A percentile compares a stretch with the other conserved stretches of the same genome.
phyloP scores from a whole-genome alignment of 1,284 basidiomycete species.

The Xanthoconium separans region DNA sequence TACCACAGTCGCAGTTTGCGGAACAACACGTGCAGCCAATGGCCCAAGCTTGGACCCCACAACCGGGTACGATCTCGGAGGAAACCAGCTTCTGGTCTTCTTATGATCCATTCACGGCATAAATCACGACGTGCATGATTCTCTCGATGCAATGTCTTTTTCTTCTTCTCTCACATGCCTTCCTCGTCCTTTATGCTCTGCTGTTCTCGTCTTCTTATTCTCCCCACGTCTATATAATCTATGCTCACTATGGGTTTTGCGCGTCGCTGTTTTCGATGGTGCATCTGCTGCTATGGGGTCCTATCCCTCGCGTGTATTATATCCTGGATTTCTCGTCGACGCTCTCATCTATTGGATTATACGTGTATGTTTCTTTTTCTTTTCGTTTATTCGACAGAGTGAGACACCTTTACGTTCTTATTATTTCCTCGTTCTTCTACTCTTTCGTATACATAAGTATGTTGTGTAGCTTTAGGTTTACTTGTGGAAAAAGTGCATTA shows the following conservation, averaged over 20 bases:
- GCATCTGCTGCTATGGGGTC: slow-evolving; percentile 1
- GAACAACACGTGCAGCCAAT: slow-evolving; percentile 23
- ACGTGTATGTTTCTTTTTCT: not conserved
- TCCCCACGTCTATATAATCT: slow-evolving; percentile 7
- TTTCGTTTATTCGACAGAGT: not conserved
- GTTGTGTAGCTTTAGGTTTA: not conserved
- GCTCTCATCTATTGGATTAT: not conserved
- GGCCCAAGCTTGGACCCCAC: slow-evolving; percentile 18
- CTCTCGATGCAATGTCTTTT: not conserved
- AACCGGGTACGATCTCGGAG: slow-evolving; percentile 19
- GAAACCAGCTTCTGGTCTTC: slow-evolving; percentile 24
- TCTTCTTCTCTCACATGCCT: not conserved
- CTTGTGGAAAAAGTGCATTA: not conserved
- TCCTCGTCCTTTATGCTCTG: not conserved
- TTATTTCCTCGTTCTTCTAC: not conserved
- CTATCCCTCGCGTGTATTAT: slow-evolving; percentile 11
- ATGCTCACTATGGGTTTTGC: slow-evolving; percentile 6
- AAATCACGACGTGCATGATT: slow-evolving; percentile 9
- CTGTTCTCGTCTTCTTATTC: not conserved
- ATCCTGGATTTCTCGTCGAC: not conserved
- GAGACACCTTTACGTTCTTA: not conserved
- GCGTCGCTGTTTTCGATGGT: not conserved
- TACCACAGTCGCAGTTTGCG: slow-evolving; percentile 20
- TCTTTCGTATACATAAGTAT: not conserved
- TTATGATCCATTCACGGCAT: slow-evolving; percentile 27